These are phyloP conservation scores for Artemisia princeps DNA, from an alignment of 140 eudicot genomes.

Conservation along the genomic window DNA sequence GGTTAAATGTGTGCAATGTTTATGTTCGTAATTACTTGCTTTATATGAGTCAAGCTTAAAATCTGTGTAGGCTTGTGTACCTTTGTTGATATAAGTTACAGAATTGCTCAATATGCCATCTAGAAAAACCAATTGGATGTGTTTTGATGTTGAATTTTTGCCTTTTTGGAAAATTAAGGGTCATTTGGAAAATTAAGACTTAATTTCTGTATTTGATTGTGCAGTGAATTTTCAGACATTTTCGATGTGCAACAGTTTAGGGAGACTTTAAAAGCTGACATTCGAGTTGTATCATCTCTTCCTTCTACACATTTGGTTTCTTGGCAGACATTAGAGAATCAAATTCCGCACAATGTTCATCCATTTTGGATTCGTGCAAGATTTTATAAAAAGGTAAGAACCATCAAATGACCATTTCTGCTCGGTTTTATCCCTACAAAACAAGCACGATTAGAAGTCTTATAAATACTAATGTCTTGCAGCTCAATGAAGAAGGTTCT, in stretches of 20 bases:
- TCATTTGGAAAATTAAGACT: not conserved
- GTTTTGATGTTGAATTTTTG: too few relatives aligned
- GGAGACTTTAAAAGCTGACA: slow-evolving; percentile 54
- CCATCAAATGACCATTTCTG: not conserved
- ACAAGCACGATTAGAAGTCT: slow-evolving; percentile 10
- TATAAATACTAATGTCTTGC: slow-evolving; percentile 14
- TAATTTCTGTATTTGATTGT: not conserved
- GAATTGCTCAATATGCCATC: not conserved
- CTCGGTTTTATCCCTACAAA: not conserved
- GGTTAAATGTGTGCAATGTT: not conserved
- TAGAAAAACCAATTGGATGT: too few relatives aligned
- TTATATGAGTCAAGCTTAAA: not conserved
- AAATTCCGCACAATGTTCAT: slow-evolving; percentile 46
- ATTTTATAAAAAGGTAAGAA: slow-evolving; percentile 55
- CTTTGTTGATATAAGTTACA: too few relatives aligned
- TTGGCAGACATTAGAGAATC: slow-evolving; percentile 43
- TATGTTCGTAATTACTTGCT: not conserved
- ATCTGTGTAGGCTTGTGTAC: too few relatives aligned
- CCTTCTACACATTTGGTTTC: slow-evolving; percentile 55
- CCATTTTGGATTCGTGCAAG: slow-evolving; percentile 63
- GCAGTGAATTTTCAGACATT: slow-evolving; percentile 71
- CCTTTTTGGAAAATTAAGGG: not conserved
- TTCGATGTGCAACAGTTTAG: slow-evolving; percentile 67
- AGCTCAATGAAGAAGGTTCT: slow-evolving; percentile 59
- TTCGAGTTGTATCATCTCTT: slow-evolving; percentile 53